These are phyloP conservation scores for Solanum raphanifolium DNA, from an alignment of 257 asterid genomes.

Conservation along the genomic window DNA sequence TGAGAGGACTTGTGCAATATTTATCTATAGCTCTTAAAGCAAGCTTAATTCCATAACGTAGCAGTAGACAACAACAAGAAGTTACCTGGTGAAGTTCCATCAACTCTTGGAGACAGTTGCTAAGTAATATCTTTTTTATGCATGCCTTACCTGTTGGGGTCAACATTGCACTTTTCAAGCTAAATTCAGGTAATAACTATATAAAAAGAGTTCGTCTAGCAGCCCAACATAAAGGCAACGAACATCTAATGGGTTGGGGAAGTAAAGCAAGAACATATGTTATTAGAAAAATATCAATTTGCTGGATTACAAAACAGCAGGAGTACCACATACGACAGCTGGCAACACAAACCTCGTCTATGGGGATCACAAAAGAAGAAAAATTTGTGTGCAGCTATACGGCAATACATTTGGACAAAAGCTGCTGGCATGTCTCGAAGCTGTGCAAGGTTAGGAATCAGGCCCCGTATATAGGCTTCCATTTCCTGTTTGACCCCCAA, in stretches of 20 bases:
- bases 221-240: background rate
- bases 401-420: slow-evolving; percentile 95
- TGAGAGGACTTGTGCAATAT: background rate
- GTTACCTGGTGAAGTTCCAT: slow-evolving; percentile 98
- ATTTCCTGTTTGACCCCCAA: slow-evolving; percentile 48
- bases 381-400: slow-evolving; percentile 97
- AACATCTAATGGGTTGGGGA: background rate
- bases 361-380: slow-evolving; percentile 99
- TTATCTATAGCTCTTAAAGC: background rate
- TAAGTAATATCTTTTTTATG: slow-evolving; percentile 91
- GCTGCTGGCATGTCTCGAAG: slow-evolving; percentile 87
- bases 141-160: slow-evolving; percentile 85
- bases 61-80: background rate
- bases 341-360: slow-evolving; percentile 64
- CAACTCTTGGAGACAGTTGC: slow-evolving; percentile 98
- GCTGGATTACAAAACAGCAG: background rate
- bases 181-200: background rate
- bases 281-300: background rate
- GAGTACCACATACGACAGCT: background rate
- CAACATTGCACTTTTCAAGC: slow-evolving; percentile 3
- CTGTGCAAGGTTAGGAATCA: slow-evolving; percentile 96
- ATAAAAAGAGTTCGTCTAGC: background rate
- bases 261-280: background rate
- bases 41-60: background rate
- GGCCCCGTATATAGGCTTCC: slow-evolving; percentile 94